These are phyloP conservation scores for Wallacemonas sp. DNA, from an alignment of 208 protist genomes.

Conservation along the genomic window DNA sequence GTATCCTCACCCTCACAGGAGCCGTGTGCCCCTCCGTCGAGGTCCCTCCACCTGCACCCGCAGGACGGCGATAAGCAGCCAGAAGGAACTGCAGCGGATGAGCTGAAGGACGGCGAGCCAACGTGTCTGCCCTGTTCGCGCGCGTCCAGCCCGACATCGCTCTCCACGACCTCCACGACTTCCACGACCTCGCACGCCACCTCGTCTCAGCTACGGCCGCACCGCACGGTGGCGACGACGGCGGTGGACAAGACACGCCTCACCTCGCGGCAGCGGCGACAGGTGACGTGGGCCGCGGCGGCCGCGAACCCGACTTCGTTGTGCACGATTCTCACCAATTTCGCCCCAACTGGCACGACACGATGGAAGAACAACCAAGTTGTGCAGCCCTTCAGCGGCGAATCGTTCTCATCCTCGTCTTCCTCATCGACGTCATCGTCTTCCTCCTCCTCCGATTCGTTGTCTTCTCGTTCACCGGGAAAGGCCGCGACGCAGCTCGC, in stretches of 20 bases:
- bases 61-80: too few relatives aligned
- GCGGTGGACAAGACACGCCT: background rate
- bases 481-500: too few relatives aligned
- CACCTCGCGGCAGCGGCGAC: background rate
- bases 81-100: too few relatives aligned
- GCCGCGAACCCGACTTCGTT: constrained; percentile 44
- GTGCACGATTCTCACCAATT: constrained; percentile 71
- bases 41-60: too few relatives aligned
- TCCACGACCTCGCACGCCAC: background rate
- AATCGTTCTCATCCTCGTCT: constrained; percentile 18
- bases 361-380: constrained; percentile 73
- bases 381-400: constrained; percentile 67
- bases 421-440: constrained; percentile 1
- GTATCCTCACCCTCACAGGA: too few relatives aligned
- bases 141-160: too few relatives aligned
- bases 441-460: constrained; percentile 10
- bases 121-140: too few relatives aligned
- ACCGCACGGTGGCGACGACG: background rate
- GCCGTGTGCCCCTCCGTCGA: too few relatives aligned
- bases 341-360: constrained; percentile 36
- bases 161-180: too few relatives aligned
- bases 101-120: too few relatives aligned
- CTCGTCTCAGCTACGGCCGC: background rate
- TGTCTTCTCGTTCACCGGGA: too few relatives aligned
- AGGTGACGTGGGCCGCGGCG: constrained; percentile 29